Evolutionary conservation across 2,329 filamentous ascomycete species (phyloP), one percentile per base, ranked within the genome.

Genomic region (Dactylellina cionopaga): DNA sequence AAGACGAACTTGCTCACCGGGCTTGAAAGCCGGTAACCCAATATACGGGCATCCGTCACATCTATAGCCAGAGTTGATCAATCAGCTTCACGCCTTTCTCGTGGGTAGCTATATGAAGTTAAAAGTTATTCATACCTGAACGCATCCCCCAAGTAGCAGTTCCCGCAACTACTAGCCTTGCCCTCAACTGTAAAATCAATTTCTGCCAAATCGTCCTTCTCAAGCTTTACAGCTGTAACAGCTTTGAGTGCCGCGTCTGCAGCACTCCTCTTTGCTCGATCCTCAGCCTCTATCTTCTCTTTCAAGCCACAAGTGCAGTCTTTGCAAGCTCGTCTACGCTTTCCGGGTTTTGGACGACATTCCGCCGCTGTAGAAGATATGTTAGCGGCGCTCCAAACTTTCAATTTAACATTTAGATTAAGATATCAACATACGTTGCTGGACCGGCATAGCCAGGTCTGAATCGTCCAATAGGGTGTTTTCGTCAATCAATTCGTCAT

Each of bases 171-270:
- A 60, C 95, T 94, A 4, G 94, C 91, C 83, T 97, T 98, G 77
- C 95, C 95, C 81, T 96, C 86, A n/a, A 98, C 92, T 0, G 95
- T 99, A 79, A 99, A 98, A 81, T 99, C 95, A 6, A 98, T 85
- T 81, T 98, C 94, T 55, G 87, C 88, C 51, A 99, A 83, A 79
- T 99, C 95, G 77, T 92, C 89, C 0, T 87, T 83, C 52, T 85
- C 87, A 55, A 96, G 84, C 81, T 90, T 91, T 74, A 92, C 83
- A 17, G 88, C 76, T 15, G 70, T 71, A 2, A 74, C 74, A 37
- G 75, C 71, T 52, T 76, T 76, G 22, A 77, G 77, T 1, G 82
- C 82, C 47, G 83, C 82, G 78, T 92, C 89, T 29, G 90, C 90
- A 19, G 85, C 82, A 5, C 83, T 82, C 64, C 92, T 86, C 78